Base-by-base conservation (phyloP, 2,329 filamentous ascomycete species). In the Fusarium sp. region DNA sequence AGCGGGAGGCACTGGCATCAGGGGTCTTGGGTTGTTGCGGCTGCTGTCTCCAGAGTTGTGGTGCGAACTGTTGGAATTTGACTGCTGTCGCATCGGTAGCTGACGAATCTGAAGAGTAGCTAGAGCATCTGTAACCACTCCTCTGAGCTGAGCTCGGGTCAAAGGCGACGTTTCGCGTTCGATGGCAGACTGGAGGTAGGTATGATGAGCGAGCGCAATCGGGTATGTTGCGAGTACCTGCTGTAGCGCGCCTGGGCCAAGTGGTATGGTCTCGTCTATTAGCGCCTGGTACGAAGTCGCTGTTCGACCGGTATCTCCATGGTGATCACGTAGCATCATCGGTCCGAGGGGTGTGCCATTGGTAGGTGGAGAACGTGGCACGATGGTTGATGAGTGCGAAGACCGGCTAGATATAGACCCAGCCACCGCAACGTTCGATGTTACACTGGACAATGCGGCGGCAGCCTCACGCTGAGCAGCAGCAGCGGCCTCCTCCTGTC, bases 401-500 rank as follows among this genome's bases (percentile, higher is more conserved):
- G 66, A 39, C 17, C 67, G 46, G 6, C 49, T 51, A n/a, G 49
- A 38, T 34, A 63, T 19, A 28, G 67, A 55, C 4, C 42, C 62
- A 36, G 67, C 62, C 22, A 53, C 44, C 13, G 67, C 64, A n/a
- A 64, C 52, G 22, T 67, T 70, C 17, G 62, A 55, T 17, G 51
- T 62, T 17, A 59, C 44, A 22, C 65, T 57, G 1, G 70, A 58
- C 17, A 59, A 40, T 4, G 65, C 44, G 17, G 72, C 62, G 17
- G 70, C 57, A 36, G 69, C 72, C 6, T 76, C 73, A 36, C 77
- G 73, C 36, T 79, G 78, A 15, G 88, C 88, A 17, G 85, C 83
- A 2, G 81, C 79, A 1, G 88, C 86, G 3, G 89, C 91, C 61
- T 93, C 90, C 75, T 92, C 91, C 76, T 97, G 93, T 39, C 89